Evolutionary conservation across 2,329 filamentous ascomycete species (phyloP).

Genomic region (Xylaria sp.): DNA sequence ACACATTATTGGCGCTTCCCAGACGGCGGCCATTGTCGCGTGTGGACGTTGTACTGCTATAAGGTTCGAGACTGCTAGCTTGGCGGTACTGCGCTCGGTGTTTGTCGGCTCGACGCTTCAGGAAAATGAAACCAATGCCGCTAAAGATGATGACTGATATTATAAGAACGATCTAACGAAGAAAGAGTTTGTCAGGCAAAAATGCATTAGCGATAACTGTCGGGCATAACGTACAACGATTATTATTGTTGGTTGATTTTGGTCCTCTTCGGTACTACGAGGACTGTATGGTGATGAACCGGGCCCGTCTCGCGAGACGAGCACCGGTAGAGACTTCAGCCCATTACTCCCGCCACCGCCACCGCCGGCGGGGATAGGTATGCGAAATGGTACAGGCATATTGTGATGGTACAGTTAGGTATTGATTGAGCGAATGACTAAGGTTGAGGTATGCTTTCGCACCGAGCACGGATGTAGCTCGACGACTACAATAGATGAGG

Average conservation of each 20-base stretch:
- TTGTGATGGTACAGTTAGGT: constrained; percentile 15
- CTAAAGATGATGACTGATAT: constrained; percentile 29
- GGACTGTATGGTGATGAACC: not conserved
- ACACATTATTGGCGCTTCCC: constrained; percentile 31
- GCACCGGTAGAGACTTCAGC: constrained; percentile 8
- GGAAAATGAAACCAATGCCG: constrained; percentile 24
- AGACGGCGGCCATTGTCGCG: constrained; percentile 21
- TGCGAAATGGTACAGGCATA: constrained; percentile 37
- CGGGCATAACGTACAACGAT: constrained; percentile 21
- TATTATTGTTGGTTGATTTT: constrained; percentile 12
- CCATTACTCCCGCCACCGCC: constrained; percentile 9
- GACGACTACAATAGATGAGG: constrained; percentile 5
- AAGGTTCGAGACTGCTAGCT: constrained; percentile 20
- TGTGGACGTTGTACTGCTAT: constrained; percentile 22
- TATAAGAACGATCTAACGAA: constrained; percentile 32
- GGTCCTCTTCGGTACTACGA: not conserved
- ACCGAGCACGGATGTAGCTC: not conserved
- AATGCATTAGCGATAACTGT: not conserved
- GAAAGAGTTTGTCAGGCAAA: constrained; percentile 8
- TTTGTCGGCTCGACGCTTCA: constrained; percentile 20
- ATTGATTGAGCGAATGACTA: constrained; percentile 33
- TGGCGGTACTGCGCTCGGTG: constrained; percentile 10
- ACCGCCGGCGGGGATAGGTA: constrained; percentile 31
- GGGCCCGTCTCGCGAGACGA: constrained; percentile 3
- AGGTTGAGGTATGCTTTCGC: not conserved